Conservation (phyloP, 352 stramenopile genomes). For the Peronospora farinosa region DNA sequence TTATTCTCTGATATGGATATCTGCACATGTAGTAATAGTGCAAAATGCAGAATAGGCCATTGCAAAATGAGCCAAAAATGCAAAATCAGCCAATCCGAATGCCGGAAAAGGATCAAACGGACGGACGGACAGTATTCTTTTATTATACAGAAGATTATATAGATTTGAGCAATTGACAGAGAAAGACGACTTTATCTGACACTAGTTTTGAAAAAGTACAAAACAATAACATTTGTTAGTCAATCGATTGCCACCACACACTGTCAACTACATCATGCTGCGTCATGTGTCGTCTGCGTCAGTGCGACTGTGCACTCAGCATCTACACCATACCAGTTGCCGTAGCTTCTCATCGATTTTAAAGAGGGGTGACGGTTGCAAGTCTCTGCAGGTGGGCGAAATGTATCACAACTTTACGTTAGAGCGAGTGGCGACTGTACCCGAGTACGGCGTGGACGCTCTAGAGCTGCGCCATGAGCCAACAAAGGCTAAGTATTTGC, state of each 20-base stretch:
- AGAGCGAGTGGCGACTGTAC: conserved; percentile 48
- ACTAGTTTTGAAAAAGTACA: conserved; percentile 44
- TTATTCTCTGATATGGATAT: too few relatives aligned
- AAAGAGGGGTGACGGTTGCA: conserved; percentile 49
- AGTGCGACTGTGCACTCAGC: not conserved
- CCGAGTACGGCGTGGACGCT: conserved; percentile 79
- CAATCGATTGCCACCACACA: not conserved
- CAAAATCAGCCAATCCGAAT: too few relatives aligned
- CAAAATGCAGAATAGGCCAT: too few relatives aligned
- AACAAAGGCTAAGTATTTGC: conserved; percentile 75
- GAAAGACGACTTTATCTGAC: too few relatives aligned
- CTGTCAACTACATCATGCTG: conserved; percentile 13
- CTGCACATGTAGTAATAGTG: too few relatives aligned
- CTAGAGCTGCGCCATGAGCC: conserved; percentile 64
- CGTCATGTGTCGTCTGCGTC: conserved; percentile 19
- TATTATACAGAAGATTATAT: too few relatives aligned
- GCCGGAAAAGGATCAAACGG: too few relatives aligned
- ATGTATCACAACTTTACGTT: conserved; percentile 76
- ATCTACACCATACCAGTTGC: not conserved
- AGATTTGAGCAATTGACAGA: too few relatives aligned
- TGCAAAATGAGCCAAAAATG: too few relatives aligned
- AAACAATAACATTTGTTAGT: conserved; percentile 19
- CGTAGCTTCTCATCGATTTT: conserved; percentile 6
- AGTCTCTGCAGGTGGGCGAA: conserved; percentile 48
- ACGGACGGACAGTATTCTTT: too few relatives aligned